Evolutionary conservation across 1,284 basidiomycete species (phyloP).

Genomic region (Leccinum subrobustum): DNA sequence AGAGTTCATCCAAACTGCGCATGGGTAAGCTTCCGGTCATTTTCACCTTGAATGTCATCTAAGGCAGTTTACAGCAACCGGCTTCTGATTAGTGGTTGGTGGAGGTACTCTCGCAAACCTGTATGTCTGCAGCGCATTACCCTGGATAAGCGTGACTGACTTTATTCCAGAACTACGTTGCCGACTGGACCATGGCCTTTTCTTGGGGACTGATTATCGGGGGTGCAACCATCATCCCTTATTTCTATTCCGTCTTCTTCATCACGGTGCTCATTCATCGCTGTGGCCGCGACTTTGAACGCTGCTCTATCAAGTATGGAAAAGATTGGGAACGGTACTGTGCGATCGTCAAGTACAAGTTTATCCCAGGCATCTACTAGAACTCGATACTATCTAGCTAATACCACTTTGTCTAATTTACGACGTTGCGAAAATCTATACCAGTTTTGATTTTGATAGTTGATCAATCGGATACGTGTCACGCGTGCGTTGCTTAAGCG

Average conservation of each 20-base stretch:
- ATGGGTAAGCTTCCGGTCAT: constrained; percentile 57
- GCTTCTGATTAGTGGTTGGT: constrained; percentile 85
- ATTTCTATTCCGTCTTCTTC: constrained; percentile 96
- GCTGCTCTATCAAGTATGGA: constrained; percentile 91
- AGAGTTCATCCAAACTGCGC: constrained; percentile 89
- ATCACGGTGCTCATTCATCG: constrained; percentile 87
- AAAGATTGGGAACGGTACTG: constrained; percentile 95
- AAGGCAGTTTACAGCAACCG: constrained; percentile 57
- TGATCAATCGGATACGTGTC: constrained; percentile 12
- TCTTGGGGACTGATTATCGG: constrained; percentile 92
- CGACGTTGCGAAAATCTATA: not conserved
- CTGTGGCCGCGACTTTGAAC: constrained; percentile 88
- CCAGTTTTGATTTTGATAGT: not conserved
- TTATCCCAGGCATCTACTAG: constrained; percentile 76
- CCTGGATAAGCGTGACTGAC: not conserved
- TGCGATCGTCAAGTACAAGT: constrained; percentile 83
- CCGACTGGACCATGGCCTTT: constrained; percentile 87
- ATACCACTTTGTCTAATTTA: constrained; percentile 7
- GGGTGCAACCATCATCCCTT: constrained; percentile 82
- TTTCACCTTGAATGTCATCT: constrained; percentile 3
- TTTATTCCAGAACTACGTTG: constrained; percentile 68
- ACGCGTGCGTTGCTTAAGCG: not conserved
- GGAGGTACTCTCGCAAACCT: constrained; percentile 88
- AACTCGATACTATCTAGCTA: constrained; percentile 14
- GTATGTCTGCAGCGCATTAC: constrained; percentile 40